Percentiles rank a stretch among this genome's conserved stretches.
Conservation (phyloP, 23 red algal genomes). For the Pyropia yezoensis region DNA sequence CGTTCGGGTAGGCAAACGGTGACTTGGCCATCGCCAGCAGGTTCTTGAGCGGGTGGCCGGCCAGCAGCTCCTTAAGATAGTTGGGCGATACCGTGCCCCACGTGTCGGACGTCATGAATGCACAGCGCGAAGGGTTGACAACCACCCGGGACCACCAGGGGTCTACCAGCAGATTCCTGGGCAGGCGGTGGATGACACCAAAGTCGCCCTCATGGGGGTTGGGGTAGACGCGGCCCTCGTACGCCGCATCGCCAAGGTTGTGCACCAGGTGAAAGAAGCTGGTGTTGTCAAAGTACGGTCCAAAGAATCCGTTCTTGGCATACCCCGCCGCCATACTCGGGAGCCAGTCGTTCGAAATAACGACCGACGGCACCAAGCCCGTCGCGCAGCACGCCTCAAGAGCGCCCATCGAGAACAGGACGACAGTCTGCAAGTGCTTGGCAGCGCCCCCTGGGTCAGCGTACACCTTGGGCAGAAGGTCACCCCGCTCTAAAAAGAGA, state of each 20-base stretch:
- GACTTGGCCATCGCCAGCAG: slow-evolving; percentile 58
- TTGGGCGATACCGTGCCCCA: slow-evolving; percentile 95
- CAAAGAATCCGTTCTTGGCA: slow-evolving; percentile 78
- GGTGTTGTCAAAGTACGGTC: slow-evolving; percentile 83
- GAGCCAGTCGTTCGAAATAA: slow-evolving; percentile 98
- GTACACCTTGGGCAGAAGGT: slow-evolving; percentile 91
- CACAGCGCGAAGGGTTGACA: slow-evolving; percentile 87
- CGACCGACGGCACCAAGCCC: slow-evolving; percentile 53
- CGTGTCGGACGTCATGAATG: slow-evolving; percentile 65
- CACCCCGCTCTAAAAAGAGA: slow-evolving; percentile 86
- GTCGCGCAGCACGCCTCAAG: slow-evolving; percentile 92
- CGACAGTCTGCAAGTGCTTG: slow-evolving; percentile 69
- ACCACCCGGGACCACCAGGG: slow-evolving; percentile 73
- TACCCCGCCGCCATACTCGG: slow-evolving; percentile 80
- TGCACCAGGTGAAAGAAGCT: slow-evolving; percentile 97
- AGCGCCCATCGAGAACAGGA: slow-evolving; percentile 67
- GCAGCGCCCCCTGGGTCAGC: slow-evolving; percentile 69
- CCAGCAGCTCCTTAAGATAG: slow-evolving; percentile 83
- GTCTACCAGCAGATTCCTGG: slow-evolving; percentile 63
- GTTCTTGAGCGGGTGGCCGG: slow-evolving; percentile 65
- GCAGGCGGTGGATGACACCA: slow-evolving; percentile 80
- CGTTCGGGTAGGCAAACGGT: slow-evolving; percentile 95
- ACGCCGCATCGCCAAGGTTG: slow-evolving; percentile 87
- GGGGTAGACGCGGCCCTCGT: slow-evolving; percentile 93
- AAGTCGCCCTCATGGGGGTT: slow-evolving; percentile 55